A percentile compares a stretch with the other conserved stretches of the same genome.
Conservation (phyloP, 176 grass and related monocot genomes). For the Ensete ventricosum region DNA sequence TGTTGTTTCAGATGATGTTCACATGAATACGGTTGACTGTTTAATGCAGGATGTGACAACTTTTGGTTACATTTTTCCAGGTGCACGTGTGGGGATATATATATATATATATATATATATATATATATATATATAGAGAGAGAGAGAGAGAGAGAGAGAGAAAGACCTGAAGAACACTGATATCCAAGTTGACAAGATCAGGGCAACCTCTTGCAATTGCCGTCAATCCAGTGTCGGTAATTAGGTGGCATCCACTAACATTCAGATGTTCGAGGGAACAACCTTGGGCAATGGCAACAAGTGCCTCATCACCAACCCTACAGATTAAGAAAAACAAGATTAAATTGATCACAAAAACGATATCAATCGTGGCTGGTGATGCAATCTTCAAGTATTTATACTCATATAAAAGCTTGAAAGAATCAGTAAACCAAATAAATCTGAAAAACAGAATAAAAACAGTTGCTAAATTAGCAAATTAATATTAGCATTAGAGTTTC, state of each 20-base stretch:
- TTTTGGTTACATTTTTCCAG: too few species aligned
- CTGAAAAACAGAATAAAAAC: too few species aligned
- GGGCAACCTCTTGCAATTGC: slow-evolving; percentile 66
- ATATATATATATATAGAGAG: neutral
- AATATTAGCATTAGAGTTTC: too few species aligned
- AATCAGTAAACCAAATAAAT: too few species aligned
- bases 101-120: too few species aligned
- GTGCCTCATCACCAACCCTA: slow-evolving; percentile 65
- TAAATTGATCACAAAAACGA: neutral
- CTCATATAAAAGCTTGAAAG: too few species aligned
- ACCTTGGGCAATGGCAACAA: slow-evolving; percentile 55
- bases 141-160: slow-evolving; percentile 2
- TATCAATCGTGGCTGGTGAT: neutral
- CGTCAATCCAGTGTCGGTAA: slow-evolving; percentile 56
- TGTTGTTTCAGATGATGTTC: too few species aligned
- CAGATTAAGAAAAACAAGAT: neutral
- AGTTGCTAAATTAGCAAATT: too few species aligned
- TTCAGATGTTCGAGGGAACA: slow-evolving; percentile 59
- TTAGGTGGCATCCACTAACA: slow-evolving; percentile 57
- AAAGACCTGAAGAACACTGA: slow-evolving; percentile 65
- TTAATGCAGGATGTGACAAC: too few species aligned
- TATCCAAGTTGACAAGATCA: slow-evolving; percentile 66
- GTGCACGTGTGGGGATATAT: too few species aligned
- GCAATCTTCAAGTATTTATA: too few species aligned
- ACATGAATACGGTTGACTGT: too few species aligned